Evolutionary conservation across 495 filamentous ascomycete genomes (phyloP).

Genomic region (Daldinia bambusicola): DNA sequence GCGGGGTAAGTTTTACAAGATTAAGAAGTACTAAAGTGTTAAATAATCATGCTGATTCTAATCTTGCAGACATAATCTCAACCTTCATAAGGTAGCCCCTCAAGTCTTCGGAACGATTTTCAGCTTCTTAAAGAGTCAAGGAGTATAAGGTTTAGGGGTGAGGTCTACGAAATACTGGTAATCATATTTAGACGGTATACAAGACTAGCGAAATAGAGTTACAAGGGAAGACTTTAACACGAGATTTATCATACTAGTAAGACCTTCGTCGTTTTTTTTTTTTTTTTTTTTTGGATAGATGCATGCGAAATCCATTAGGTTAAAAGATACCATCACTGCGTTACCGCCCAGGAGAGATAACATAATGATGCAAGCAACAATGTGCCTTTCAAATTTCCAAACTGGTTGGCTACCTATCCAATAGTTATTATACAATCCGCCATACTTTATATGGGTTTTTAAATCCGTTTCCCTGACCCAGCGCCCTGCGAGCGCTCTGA

Average conservation of each 20-base stretch:
- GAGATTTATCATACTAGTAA: not conserved
- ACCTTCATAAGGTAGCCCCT: slow-evolving; percentile 45
- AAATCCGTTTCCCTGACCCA: slow-evolving; percentile 4
- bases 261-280: not conserved
- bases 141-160: slow-evolving; percentile 5
- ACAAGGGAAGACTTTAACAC: not conserved
- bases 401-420: not conserved
- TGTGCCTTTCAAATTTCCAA: slow-evolving; percentile 1
- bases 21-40: not conserved
- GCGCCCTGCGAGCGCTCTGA: not conserved
- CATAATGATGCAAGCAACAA: not conserved
- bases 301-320: not conserved
- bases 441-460: slow-evolving; percentile 1
- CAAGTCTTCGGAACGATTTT: slow-evolving; percentile 39
- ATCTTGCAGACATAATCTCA: slow-evolving; percentile 40
- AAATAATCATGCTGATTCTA: not conserved
- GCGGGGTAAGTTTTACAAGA: slow-evolving; percentile 34
- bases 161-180: too few species aligned
- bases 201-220: not conserved
- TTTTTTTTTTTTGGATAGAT: not conserved
- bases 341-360: not conserved
- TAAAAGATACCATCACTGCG: not conserved
- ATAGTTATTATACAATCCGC: not conserved
- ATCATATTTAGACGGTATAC: not conserved
- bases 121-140: slow-evolving; percentile 32